Percentiles rank a stretch among this genome's conserved stretches.
Evolutionary conservation across 2,329 filamentous ascomycete species (phyloP).

Genomic region (Penicillium palitans): DNA sequence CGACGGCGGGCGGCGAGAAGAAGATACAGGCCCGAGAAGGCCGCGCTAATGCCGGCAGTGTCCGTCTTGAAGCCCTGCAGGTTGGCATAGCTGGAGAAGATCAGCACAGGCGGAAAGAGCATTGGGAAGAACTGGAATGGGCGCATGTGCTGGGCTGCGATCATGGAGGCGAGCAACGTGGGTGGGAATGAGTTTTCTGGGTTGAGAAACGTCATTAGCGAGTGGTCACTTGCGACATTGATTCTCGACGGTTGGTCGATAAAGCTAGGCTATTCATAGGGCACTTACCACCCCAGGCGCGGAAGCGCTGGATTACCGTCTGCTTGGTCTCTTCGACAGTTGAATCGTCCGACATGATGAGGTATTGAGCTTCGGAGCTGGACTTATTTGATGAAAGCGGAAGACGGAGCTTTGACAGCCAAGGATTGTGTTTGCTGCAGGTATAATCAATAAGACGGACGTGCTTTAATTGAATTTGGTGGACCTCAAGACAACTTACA

Average conservation of each 20-base stretch:
- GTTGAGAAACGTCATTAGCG: conserved; percentile 12
- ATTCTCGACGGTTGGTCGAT: neutral
- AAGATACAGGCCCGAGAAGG: conserved; percentile 67
- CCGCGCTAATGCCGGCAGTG: conserved; percentile 62
- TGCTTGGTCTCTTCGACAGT: conserved; percentile 38
- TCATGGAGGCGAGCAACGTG: conserved; percentile 64
- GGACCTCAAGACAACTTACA: neutral
- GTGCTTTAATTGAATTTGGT: neutral
- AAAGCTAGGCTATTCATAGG: neutral
- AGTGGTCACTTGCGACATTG: neutral
- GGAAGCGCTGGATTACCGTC: conserved; percentile 40
- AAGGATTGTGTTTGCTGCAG: conserved; percentile 1
- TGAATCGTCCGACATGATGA: conserved; percentile 33
- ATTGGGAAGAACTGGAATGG: conserved; percentile 66
- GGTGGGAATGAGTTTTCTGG: conserved; percentile 65
- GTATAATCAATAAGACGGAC: neutral
- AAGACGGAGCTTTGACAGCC: conserved; percentile 1
- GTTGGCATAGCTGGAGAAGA: conserved; percentile 68
- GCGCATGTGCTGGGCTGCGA: conserved; percentile 66
- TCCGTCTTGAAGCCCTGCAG: conserved; percentile 63
- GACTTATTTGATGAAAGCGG: neutral
- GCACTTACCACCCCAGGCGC: conserved; percentile 47
- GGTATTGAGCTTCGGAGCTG: neutral
- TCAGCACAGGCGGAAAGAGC: conserved; percentile 65
- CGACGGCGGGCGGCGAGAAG: conserved; percentile 61